These are phyloP conservation scores for Pezicula rhizophila DNA, from an alignment of 2,329 filamentous ascomycete species.

Conservation along the genomic window DNA sequence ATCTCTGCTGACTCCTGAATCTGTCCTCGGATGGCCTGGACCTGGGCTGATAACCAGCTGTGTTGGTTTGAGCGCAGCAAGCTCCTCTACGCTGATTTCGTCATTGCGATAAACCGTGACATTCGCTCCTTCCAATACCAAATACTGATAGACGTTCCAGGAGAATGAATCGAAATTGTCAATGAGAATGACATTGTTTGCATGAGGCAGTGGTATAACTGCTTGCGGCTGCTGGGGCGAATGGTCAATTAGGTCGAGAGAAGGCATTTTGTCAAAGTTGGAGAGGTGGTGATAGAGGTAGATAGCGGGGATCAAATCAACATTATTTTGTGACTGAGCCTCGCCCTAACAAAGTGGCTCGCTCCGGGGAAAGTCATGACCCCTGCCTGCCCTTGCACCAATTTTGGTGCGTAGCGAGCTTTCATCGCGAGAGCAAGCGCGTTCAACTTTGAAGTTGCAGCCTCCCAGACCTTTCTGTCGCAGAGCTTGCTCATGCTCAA, in stretches of 20 bases:
- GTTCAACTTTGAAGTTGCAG: constrained; percentile 11
- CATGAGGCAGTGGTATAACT: constrained; percentile 65
- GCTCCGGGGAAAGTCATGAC: not conserved
- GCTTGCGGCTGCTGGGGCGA: constrained; percentile 80
- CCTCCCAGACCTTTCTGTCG: not conserved
- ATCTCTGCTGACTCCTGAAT: constrained; percentile 89
- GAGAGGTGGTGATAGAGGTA: not conserved
- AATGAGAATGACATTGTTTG: constrained; percentile 88
- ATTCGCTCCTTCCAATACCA: constrained; percentile 88
- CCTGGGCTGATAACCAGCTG: constrained; percentile 94
- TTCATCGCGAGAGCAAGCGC: constrained; percentile 6
- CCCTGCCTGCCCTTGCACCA: not conserved
- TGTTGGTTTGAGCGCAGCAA: constrained; percentile 79
- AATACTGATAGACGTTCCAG: constrained; percentile 98
- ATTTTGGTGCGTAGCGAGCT: not conserved
- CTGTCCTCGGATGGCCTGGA: constrained; percentile 83
- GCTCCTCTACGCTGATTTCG: constrained; percentile 76
- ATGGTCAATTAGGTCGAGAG: constrained; percentile 61
- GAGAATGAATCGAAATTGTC: constrained; percentile 99
- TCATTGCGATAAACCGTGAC: constrained; percentile 92
- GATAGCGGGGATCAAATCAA: not conserved
- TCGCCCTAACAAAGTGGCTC: no score
- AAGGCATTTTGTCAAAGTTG: constrained; percentile 30
- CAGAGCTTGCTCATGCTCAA: constrained; percentile 22
- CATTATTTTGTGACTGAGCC: not conserved